These are phyloP conservation scores for Chrysanthemum seticuspe DNA, from an alignment of 129 eudicot genomes.

Conservation along the genomic window DNA sequence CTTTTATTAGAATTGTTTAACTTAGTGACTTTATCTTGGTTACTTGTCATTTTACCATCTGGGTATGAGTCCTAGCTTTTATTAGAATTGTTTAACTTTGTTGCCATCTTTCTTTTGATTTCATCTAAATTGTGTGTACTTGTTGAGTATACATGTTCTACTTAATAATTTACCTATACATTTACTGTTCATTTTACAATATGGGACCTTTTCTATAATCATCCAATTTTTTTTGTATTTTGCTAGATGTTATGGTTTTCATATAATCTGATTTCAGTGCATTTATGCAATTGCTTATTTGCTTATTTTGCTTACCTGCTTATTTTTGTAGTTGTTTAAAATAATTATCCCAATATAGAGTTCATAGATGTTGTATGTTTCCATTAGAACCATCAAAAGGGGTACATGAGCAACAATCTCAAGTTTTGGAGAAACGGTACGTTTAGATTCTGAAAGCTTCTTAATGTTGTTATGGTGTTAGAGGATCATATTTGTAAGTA, in stretches of 20 bases:
- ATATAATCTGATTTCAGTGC: too few species aligned
- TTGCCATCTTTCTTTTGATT: neutral
- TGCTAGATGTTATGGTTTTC: neutral
- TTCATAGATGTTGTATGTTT: neutral
- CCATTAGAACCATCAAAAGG: constrained; percentile 6
- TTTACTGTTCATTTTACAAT: constrained; percentile 3
- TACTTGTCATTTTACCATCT: neutral
- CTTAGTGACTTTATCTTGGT: neutral
- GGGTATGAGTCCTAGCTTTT: neutral
- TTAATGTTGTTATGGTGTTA: neutral
- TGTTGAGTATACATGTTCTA: constrained; percentile 1
- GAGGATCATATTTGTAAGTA: neutral
- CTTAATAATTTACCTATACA: neutral
- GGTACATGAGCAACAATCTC: neutral
- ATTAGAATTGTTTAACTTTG: too few species aligned
- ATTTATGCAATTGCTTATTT: neutral
- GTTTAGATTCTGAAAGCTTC: neutral
- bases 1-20: too few species aligned
- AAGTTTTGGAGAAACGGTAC: neutral
- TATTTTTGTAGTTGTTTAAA: neutral
- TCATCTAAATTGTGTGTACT: neutral
- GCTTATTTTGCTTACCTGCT: constrained; percentile 6
- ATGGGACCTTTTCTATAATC: constrained; percentile 11
- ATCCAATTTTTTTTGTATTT: too few species aligned
- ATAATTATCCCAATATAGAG: constrained; percentile 6